Base-by-base conservation (phyloP, 2,329 filamentous ascomycete genomes). In the Diplodia corticola region DNA sequence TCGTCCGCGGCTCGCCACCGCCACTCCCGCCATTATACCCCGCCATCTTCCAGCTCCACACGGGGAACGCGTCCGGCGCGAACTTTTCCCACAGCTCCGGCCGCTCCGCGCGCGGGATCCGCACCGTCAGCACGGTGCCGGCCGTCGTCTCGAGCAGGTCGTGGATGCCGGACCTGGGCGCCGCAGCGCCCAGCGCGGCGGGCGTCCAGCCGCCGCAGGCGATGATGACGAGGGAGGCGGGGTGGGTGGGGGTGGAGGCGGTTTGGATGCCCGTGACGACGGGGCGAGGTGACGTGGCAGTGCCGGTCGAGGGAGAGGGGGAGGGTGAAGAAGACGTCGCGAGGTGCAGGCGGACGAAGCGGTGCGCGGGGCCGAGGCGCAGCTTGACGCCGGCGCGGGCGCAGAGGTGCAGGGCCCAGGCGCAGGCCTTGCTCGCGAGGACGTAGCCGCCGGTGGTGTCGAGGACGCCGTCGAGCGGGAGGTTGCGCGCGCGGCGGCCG, bases 71-170 rank as follows among this genome's bases (percentile, higher is more conserved):
- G 0, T 80, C 75, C 0, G 82, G 77, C 0, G 75, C 71, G 50
- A 82, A 81, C 1, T 75, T 75, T 0, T 78, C 69, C 72, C 77
- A 81, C 0, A 85, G 75, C 48, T 76, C 73, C 5, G 65, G 69
- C 1, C 74, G 70, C 22, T 10, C 26, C 1, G 75, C 67, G 0
- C 70, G 67, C 0, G 84, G 82, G 1, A 86, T 73, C 30, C 80
- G 75, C 37, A 85, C 73, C 12, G 80, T 73, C 0, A 78, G 76
- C 3, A 85, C 80, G 0, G 78, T 80, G 0, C 83, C 82, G 0
- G 78, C 80, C 0, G 83, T 84, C 0, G 82, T 79, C 69, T 85
- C 83, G n/a, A 78, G 77, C 0, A 85, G 70, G 0, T 73, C 72
- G 50, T 81, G 60, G 17, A 82, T 70, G 9, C 77, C 70, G 0